phyloP scores from a whole-genome alignment of 148 eudicot genomes.

The Linanthus parryae region DNA sequence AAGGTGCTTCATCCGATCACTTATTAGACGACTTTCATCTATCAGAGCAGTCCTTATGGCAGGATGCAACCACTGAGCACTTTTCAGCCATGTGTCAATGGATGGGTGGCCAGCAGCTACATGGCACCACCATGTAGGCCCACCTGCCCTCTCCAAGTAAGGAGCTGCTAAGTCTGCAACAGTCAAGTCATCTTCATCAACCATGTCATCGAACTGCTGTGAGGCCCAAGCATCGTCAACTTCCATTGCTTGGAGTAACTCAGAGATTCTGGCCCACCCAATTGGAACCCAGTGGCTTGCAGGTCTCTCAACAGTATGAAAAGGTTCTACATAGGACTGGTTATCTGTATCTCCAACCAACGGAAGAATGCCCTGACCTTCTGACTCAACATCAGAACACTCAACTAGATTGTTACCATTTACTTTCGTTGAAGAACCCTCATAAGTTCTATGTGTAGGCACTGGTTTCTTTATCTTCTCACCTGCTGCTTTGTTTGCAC shows the following conservation, averaged over 20 bases:
- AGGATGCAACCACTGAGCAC: slow-evolving; percentile 94
- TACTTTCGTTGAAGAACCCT: slow-evolving; percentile 19
- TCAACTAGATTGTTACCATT: slow-evolving; percentile 24
- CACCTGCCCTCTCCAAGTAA: slow-evolving; percentile 89
- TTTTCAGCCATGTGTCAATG: slow-evolving; percentile 57
- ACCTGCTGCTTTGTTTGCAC: slow-evolving; percentile 22
- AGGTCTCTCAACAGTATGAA: slow-evolving; percentile 21
- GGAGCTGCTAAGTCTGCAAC: slow-evolving; percentile 95
- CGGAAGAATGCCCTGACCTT: slow-evolving; percentile 18
- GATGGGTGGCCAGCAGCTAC: slow-evolving; percentile 66
- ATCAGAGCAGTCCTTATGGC: slow-evolving; percentile 85
- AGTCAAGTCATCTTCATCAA: slow-evolving; percentile 67
- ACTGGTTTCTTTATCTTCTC: slow-evolving; percentile 29
- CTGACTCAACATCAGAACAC: slow-evolving; percentile 28
- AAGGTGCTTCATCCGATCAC: slow-evolving; percentile 90
- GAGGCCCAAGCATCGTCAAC: slow-evolving; percentile 58
- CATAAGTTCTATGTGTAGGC: slow-evolving; percentile 16
- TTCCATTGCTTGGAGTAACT: slow-evolving; percentile 68
- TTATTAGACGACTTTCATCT: slow-evolving; percentile 90
- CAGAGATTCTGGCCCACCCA: slow-evolving; percentile 84
- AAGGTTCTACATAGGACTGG: slow-evolving; percentile 24
- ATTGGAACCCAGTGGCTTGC: slow-evolving; percentile 84
- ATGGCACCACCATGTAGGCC: slow-evolving; percentile 98
- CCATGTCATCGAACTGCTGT: slow-evolving; percentile 50
- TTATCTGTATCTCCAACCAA: slow-evolving; percentile 24